Evolutionary conservation across 164 flowering plant genomes (phyloP), one percentile per base, ranked within the genome.

Genomic region (Buxus sempervirens): DNA sequence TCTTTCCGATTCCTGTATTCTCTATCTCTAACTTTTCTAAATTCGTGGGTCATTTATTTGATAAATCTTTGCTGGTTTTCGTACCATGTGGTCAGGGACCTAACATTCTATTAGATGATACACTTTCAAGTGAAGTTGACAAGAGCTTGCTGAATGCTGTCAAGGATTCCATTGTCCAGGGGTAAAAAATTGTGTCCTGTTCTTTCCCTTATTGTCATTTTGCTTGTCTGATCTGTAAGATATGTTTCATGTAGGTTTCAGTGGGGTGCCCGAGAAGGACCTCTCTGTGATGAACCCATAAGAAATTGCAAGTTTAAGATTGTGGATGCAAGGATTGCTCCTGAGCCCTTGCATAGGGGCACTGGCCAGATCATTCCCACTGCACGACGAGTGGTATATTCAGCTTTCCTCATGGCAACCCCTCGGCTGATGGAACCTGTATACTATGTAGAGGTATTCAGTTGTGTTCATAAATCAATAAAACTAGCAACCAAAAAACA

Each of bases 191-290:
- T 38, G 23, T 58, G 20, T 27, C 9, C 25, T 16, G 65, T 38
- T 67, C 65, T 48, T 68, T 42, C 12, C 38, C 49, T 41, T 16
- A 18, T 20, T 60, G 19, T 42, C 36, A 1, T 25, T 23, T 8
- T 26, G 22, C 15, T 64, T 53, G 15, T 24, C 15, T 69, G 48
- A 23, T 68, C 56, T 28, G 1, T 41, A 14, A 4, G 38, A 10
- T 55, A 25, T 59, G 18, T 18, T 58, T 5, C 64, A n/a, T 8
- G 66, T 58, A 93, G 99, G 73, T 96, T 96, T 71, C 99, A 96
- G 62, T 96, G 99, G 99, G 99, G 97, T 68, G 98, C 99, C 55
- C 82, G 97, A 68, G 99, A 96, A 81, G 99, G 98, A 45, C 99
- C 98, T 13, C 93, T 93, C 21, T 93, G 99, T 78, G 99, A 96